phyloP scores from a whole-genome alignment of 2,329 filamentous ascomycete species.

The Penicillium aurantiogriseum region DNA sequence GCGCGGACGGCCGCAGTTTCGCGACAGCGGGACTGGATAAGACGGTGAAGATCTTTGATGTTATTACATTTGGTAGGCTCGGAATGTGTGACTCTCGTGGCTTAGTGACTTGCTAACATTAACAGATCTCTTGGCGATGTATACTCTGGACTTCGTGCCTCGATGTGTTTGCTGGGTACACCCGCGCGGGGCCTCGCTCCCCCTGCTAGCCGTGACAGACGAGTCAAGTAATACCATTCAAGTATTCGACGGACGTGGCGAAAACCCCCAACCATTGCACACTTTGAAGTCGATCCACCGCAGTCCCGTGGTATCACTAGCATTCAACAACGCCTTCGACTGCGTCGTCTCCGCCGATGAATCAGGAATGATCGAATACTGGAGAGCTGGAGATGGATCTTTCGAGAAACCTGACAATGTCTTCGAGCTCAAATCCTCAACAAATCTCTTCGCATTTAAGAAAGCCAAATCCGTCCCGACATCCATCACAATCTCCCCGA shows the following conservation, averaged over 20 bases:
- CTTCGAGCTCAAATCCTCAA: constrained; percentile 89
- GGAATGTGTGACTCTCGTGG: not conserved
- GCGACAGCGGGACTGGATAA: constrained; percentile 71
- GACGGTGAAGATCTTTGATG: constrained; percentile 57
- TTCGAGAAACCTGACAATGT: constrained; percentile 92
- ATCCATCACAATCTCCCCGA: constrained; percentile 80
- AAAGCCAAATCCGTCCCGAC: constrained; percentile 84
- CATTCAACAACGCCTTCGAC: constrained; percentile 83
- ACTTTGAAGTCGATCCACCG: constrained; percentile 77
- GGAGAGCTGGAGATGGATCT: constrained; percentile 68
- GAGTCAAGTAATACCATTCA: constrained; percentile 69
- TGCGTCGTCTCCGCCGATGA: constrained; percentile 90
- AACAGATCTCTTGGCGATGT: constrained; percentile 73
- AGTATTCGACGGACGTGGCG: constrained; percentile 87
- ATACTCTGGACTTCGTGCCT: constrained; percentile 73
- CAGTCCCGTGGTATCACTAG: constrained; percentile 76
- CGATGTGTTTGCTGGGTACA: constrained; percentile 91
- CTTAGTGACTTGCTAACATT: not conserved
- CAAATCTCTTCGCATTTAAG: constrained; percentile 94
- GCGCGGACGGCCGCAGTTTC: constrained; percentile 87
- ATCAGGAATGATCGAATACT: constrained; percentile 94
- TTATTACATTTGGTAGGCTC: constrained; percentile 69
- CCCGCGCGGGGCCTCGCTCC: constrained; percentile 79
- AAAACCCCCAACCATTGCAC: constrained; percentile 72
- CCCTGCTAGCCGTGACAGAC: constrained; percentile 79